phyloP scores from a whole-genome alignment of 257 asterid species.

The Solanum pinnatisectum region DNA sequence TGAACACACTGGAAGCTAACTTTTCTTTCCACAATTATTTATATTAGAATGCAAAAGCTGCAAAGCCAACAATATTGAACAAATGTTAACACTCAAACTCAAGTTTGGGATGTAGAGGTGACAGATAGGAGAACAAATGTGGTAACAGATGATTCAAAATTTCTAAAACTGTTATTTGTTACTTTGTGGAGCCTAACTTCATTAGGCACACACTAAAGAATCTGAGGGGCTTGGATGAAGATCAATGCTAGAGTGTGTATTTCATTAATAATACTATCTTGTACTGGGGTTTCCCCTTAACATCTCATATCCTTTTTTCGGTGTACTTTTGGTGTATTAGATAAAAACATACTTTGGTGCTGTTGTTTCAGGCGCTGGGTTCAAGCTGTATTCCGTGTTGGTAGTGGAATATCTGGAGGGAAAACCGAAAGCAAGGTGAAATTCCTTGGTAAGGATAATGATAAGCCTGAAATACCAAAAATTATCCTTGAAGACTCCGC shows the following conservation, averaged over 20 bases:
- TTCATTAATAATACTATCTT: neutral
- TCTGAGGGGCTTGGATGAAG: neutral
- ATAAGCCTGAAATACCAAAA: conserved; percentile 17
- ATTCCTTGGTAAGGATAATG: conserved; percentile 6
- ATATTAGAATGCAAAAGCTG: neutral
- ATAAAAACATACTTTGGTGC: neutral
- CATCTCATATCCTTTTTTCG: neutral
- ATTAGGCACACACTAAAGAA: neutral
- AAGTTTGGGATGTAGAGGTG: neutral
- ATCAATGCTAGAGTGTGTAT: neutral
- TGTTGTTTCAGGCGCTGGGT: conserved; percentile 76
- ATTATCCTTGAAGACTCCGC: conserved; percentile 13
- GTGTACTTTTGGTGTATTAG: neutral
- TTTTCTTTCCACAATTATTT: neutral
- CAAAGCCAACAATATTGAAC: neutral
- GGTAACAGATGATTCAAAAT: neutral
- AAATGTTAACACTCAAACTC: neutral
- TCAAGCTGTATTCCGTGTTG: conserved; percentile 71
- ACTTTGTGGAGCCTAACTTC: neutral
- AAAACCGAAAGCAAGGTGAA: conserved; percentile 9
- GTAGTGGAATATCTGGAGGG: conserved; percentile 10
- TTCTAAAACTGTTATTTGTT: neutral
- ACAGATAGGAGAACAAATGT: neutral
- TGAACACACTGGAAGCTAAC: neutral
- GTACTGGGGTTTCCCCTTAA: neutral